Evolutionary conservation across 208 protist genomes (phyloP).

Genomic region (Acanthamoeba sp.): DNA sequence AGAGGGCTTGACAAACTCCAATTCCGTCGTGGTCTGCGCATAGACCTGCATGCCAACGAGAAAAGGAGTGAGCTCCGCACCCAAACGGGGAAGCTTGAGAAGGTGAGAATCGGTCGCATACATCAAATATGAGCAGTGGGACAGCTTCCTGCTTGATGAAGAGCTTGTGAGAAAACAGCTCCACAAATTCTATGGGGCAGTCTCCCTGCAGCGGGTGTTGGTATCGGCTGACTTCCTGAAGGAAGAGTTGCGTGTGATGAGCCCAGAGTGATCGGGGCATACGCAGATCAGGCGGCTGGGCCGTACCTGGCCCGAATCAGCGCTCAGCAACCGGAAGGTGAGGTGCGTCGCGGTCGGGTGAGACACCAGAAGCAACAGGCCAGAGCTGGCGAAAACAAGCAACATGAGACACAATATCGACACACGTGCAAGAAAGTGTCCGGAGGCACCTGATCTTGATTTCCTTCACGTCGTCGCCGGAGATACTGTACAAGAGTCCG

Average conservation of each 20-base stretch:
- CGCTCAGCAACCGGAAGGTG: background rate
- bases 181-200: background rate
- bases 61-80: too few relatives aligned
- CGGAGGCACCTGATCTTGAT: background rate
- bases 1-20: background rate
- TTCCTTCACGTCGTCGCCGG: background rate
- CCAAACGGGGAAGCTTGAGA: too few relatives aligned
- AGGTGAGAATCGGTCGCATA: background rate
- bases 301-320: background rate
- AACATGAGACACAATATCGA: too few relatives aligned
- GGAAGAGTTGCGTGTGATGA: too few relatives aligned
- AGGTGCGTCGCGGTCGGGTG: background rate
- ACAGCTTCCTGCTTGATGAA: background rate
- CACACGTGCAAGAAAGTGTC: background rate
- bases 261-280: too few relatives aligned
- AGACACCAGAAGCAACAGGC: background rate
- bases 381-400: background rate
- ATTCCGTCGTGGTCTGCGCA: background rate
- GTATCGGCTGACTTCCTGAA: background rate
- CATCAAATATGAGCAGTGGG: slow-evolving; percentile 3
- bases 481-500: background rate
- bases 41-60: too few relatives aligned
- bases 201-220: background rate
- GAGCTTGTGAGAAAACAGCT: slow-evolving; percentile 6
- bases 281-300: too few relatives aligned